Base-by-base conservation (phyloP, 2,329 filamentous ascomycete species). In the Pleochaeta shiraiana region DNA sequence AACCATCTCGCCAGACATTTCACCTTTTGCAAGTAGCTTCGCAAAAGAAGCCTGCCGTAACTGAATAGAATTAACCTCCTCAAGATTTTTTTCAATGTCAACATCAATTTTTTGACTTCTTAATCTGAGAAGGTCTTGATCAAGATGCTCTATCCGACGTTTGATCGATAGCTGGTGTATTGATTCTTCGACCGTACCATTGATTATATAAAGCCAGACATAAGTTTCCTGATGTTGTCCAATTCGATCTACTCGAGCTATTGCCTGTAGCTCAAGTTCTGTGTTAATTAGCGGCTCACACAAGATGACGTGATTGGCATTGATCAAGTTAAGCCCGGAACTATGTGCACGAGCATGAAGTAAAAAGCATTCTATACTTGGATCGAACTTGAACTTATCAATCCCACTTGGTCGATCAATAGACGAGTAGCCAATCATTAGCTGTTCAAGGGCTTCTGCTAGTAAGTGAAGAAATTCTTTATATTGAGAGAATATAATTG, bases 241-340 rank as follows among this genome's bases (percentile, higher is more conserved):
- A 67, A 98, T 98, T 39, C 93, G 84, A 72, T 98, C 90, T 0
- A 98, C 91, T 65, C 93, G 86, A 0, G 92, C 91, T 71, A 97
- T 95, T 16, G 91, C 92, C 74, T 98, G 93, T 11, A 97, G 79
- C 74, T 97, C 93, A 19, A 98, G 83, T 0, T 91, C 90, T 0
- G 92, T 92, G 72, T 97, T 95, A 69, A 97, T 83, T 3, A 97
- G 78, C 1, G 93, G 93, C 72, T 98, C 93, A 73, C 90, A 95
- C 4, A 98, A 80, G 71, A 97, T 95, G 1, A 97, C 90, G 72
- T 97, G 90, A 60, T 84, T 95, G 4, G 92, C 93, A 70, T 95
- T 92, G 68, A 95, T 87, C 0, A 98, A 81, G 67, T 95, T 97
- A 33, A 98, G 78, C 0, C 93, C 93, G 1, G 88, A 91, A 0